Evolutionary conservation across 306 rosid species (phyloP).

Genomic region (Coriaria nepalensis): DNA sequence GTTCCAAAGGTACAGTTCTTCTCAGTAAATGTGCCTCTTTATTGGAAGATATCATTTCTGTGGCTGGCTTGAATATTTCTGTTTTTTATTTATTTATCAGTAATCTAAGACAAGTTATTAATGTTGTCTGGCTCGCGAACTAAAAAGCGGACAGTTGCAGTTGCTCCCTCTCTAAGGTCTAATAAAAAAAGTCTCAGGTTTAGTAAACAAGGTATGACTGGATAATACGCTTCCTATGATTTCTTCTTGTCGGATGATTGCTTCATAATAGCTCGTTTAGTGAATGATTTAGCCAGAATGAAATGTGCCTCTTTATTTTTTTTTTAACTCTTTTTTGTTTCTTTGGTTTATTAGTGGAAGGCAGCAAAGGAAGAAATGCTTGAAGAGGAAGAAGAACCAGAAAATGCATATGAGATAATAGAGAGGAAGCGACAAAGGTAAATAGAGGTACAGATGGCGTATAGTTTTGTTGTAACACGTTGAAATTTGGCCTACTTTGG

Average conservation of each 20-base stretch:
- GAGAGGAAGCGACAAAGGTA: conserved; percentile 88
- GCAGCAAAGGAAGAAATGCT: conserved; percentile 96
- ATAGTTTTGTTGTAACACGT: background rate
- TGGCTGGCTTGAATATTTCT: no score
- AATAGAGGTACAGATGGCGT: conserved; percentile 52
- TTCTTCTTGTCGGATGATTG: background rate
- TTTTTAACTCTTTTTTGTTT: conserved; percentile 2
- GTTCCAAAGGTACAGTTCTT: conserved; percentile 51
- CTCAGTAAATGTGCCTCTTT: no score
- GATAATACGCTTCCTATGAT: no score
- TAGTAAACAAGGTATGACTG: conserved; percentile 64
- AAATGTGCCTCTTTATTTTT: background rate
- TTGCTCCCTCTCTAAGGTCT: conserved; percentile 72
- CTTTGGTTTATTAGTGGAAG: conserved; percentile 54
- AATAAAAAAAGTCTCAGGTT: conserved; percentile 85
- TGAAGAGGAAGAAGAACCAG: conserved; percentile 89
- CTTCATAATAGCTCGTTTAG: no score
- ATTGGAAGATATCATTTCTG: background rate
- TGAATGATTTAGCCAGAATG: background rate
- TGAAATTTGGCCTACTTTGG: conserved; percentile 6
- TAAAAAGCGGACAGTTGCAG: conserved; percentile 59
- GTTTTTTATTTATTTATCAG: background rate
- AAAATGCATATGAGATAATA: conserved; percentile 47
- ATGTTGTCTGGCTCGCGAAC: conserved; percentile 35
- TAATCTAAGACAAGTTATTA: conserved; percentile 5